Base-by-base conservation (phyloP, 306 rosid genomes). In the Herpetospermum pedunculosum region DNA sequence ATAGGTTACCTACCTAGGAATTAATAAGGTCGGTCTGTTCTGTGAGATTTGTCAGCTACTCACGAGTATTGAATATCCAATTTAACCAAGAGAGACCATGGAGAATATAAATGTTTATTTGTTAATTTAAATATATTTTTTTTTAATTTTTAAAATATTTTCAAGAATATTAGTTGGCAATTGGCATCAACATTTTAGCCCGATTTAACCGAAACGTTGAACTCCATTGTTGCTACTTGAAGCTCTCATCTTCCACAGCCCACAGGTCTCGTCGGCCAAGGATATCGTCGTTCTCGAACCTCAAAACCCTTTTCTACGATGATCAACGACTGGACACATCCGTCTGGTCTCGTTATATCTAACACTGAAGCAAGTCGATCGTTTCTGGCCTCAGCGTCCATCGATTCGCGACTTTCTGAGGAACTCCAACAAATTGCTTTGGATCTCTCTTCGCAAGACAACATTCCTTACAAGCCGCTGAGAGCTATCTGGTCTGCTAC, bases 401-500 rank as follows among this genome's bases (percentile, higher is more conserved):
- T 63, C 35, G 85, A 88, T 49, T 79, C 77, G 0, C 76, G 40
- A 63, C 87, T 88, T 77, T 80, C 96, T 60, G 32, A 55, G 3
- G 88, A 90, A 60, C 96, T 88, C 72, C 91, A 70, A 14, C 83
- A 79, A 58, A 70, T 83, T 7, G 90, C 92, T 47, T 83, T 81
- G 12, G 85, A 87, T 58, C 86, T 88, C 23, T 76, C 83, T 76
- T 53, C 75, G 34, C 81, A 78, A 68, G 41, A 87, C 57, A 80
- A 78, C 18, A 38, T 90, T 13, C 86, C 85, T 0, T 92, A 88
- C 84, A 79, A 78, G 67, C 74, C 81, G 6, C 80, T 92, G 21
- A 88, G 92, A 10, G 73, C 87, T 26, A 28, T 90, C 35, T 92
- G 90, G 98, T 77, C 79, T 13, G 82, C 92, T 28, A 81, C 87